A percentile compares a stretch with the other conserved stretches of the same genome.
Conservation (phyloP, 2,329 filamentous ascomycete genomes). For the Akanthomyces uredinophilus region DNA sequence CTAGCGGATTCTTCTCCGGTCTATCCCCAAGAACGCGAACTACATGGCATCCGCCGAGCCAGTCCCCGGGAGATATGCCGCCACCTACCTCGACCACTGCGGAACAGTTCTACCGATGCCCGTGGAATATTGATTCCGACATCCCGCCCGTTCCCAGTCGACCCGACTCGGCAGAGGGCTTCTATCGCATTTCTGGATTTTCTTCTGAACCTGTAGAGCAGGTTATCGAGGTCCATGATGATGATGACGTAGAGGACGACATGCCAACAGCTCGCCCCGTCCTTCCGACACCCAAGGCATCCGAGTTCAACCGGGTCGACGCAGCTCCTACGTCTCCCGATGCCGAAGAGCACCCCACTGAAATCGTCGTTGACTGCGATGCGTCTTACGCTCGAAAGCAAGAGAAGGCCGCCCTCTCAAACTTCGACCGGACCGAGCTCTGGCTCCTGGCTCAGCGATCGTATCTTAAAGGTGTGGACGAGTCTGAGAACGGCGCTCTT, state of each 20-base stretch:
- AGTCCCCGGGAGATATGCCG: slow-evolving; percentile 47
- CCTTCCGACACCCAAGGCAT: slow-evolving; percentile 28
- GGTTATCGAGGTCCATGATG: slow-evolving; percentile 54
- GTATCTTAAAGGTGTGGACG: slow-evolving; percentile 65
- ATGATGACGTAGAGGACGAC: slow-evolving; percentile 50
- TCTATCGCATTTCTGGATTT: slow-evolving; percentile 33
- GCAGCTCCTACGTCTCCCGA: slow-evolving; percentile 37
- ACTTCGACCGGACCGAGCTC: slow-evolving; percentile 75
- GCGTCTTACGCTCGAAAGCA: slow-evolving; percentile 71
- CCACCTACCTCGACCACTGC: slow-evolving; percentile 85
- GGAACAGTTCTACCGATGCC: slow-evolving; percentile 82
- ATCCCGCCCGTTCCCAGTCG: slow-evolving; percentile 32
- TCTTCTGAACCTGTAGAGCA: slow-evolving; percentile 56
- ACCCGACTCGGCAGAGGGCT: slow-evolving; percentile 35
- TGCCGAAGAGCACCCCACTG: slow-evolving; percentile 54
- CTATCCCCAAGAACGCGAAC: slow-evolving; percentile 69
- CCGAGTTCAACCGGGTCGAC: slow-evolving; percentile 27
- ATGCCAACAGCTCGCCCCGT: slow-evolving; percentile 60
- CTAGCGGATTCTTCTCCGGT: slow-evolving; percentile 85
- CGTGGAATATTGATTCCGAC: slow-evolving; percentile 57
- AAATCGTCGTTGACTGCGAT: slow-evolving; percentile 67
- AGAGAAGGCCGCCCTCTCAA: slow-evolving; percentile 62
- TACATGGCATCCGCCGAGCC: slow-evolving; percentile 69
- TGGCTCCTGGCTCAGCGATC: slow-evolving; percentile 81
- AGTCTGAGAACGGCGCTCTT: slow-evolving; percentile 33